Evolutionary conservation across 2,329 filamentous ascomycete genomes (phyloP).

Genomic region (Didymella pinodella): DNA sequence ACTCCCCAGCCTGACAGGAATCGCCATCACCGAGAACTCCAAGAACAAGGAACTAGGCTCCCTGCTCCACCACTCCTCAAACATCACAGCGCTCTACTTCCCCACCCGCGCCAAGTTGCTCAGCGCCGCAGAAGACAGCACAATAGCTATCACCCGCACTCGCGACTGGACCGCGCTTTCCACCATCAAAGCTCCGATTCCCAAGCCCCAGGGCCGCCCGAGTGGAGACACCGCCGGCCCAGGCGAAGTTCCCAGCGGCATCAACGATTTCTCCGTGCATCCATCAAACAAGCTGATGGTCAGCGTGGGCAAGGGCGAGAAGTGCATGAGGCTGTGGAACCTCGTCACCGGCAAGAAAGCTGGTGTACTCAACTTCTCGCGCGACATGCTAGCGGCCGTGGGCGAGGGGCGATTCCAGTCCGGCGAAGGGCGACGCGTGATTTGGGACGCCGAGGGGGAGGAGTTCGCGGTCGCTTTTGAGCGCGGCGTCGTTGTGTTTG

Average conservation of each 20-base stretch:
- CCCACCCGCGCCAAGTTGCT: constrained; percentile 87
- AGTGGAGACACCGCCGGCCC: constrained; percentile 88
- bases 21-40: constrained; percentile 81
- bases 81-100: constrained; percentile 80
- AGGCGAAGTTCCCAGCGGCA: constrained; percentile 81
- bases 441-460: constrained; percentile 78
- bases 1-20: constrained; percentile 73
- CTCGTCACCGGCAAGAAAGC: constrained; percentile 95
- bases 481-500: constrained; percentile 82
- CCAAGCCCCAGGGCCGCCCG: constrained; percentile 80
- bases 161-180: constrained; percentile 90
- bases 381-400: constrained; percentile 73
- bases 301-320: constrained; percentile 87
- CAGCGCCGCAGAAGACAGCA: constrained; percentile 88
- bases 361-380: constrained; percentile 85
- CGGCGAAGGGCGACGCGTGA: constrained; percentile 82
- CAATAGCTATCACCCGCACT: constrained; percentile 84
- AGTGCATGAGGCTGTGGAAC: constrained; percentile 94
- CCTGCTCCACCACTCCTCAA: constrained; percentile 84
- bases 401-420: constrained; percentile 79
- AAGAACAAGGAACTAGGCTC: constrained; percentile 89
- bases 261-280: constrained; percentile 95
- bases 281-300: constrained; percentile 97
- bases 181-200: constrained; percentile 86
- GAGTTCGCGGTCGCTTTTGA: constrained; percentile 93